Evolutionary conservation across 495 filamentous ascomycete genomes (phyloP).

Genomic region (Hyaloscypha bicolor): DNA sequence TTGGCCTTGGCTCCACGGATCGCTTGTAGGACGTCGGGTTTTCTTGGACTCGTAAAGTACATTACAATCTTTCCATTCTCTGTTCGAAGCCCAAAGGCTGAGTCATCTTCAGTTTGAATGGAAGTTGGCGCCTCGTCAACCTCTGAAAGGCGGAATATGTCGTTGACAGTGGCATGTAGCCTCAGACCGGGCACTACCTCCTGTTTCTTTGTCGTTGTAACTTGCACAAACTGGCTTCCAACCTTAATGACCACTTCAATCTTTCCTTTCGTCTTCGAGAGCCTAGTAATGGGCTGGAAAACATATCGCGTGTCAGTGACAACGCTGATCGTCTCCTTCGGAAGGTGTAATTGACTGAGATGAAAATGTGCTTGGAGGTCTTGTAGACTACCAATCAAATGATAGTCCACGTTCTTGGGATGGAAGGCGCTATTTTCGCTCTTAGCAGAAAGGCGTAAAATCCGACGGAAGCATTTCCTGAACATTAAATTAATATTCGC

Average conservation of each 20-base stretch:
- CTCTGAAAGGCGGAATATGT: conserved; percentile 65
- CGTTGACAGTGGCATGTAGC: conserved; percentile 63
- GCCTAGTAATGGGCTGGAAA: conserved; percentile 62
- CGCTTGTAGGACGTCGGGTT: conserved; percentile 59
- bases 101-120: conserved; percentile 64
- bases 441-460: conserved; percentile 56
- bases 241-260: conserved; percentile 67
- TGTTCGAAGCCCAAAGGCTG: conserved; percentile 65
- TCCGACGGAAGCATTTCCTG: conserved; percentile 63
- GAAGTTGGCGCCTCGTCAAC: conserved; percentile 64
- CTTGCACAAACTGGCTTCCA: conserved; percentile 66
- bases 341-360: conserved; percentile 60
- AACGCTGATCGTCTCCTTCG: conserved; percentile 67
- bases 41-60: conserved; percentile 66
- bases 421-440: conserved; percentile 57
- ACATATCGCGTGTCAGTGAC: conserved; percentile 63
- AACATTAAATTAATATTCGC: conserved; percentile 5
- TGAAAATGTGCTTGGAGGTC: conserved; percentile 68
- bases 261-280: conserved; percentile 67
- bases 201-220: conserved; percentile 66
- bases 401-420: conserved; percentile 61
- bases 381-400: conserved; percentile 59
- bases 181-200: conserved; percentile 60
- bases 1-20: conserved; percentile 61
- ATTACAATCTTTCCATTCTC: conserved; percentile 69